Evolutionary conservation across 75 land plant species (phyloP).

Genomic region (Chamaecyparis obtusa): DNA sequence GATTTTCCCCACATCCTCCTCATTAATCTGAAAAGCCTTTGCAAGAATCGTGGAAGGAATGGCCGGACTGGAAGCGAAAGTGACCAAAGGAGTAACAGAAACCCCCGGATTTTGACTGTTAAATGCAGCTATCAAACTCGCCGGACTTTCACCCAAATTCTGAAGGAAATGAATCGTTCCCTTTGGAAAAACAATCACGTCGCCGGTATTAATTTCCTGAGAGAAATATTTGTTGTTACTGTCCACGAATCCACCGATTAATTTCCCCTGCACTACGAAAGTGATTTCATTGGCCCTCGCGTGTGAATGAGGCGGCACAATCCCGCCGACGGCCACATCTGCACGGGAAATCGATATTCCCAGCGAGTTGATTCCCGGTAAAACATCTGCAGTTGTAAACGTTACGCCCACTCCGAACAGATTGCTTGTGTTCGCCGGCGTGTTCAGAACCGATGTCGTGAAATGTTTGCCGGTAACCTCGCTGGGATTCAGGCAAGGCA

Average conservation of each 20-base stretch:
- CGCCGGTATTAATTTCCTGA: conserved; percentile 17
- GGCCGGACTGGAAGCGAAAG: conserved; percentile 19
- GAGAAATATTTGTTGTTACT: conserved; percentile 21
- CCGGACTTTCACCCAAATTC: conserved; percentile 13
- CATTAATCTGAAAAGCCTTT: conserved; percentile 30
- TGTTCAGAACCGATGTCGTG: conserved; percentile 15
- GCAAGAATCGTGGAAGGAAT: conserved; percentile 26
- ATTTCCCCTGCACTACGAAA: conserved; percentile 15
- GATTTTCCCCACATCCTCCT: conserved; percentile 20
- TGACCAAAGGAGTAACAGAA: conserved; percentile 11
- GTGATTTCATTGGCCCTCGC: conserved; percentile 29
- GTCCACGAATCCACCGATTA: conserved; percentile 29
- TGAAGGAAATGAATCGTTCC: conserved; percentile 38
- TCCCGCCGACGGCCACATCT: conserved; percentile 30
- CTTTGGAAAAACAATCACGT: conserved; percentile 29
- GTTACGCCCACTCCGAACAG: conserved; percentile 16
- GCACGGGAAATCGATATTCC: conserved; percentile 35
- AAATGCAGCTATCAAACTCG: conserved; percentile 16
- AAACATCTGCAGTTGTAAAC: conserved; percentile 13
- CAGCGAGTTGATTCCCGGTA: conserved; percentile 54
- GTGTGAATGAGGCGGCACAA: conserved; percentile 40
- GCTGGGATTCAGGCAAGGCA: conserved; percentile 43
- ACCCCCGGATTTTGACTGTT: conserved; percentile 33
- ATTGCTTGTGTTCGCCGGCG: conserved; percentile 29
- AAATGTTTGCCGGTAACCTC: conserved; percentile 20